Percentiles rank a stretch among this genome's conserved stretches.
phyloP scores from a whole-genome alignment of 176 grass and related monocot genomes.

The Cenchrus americanus region DNA sequence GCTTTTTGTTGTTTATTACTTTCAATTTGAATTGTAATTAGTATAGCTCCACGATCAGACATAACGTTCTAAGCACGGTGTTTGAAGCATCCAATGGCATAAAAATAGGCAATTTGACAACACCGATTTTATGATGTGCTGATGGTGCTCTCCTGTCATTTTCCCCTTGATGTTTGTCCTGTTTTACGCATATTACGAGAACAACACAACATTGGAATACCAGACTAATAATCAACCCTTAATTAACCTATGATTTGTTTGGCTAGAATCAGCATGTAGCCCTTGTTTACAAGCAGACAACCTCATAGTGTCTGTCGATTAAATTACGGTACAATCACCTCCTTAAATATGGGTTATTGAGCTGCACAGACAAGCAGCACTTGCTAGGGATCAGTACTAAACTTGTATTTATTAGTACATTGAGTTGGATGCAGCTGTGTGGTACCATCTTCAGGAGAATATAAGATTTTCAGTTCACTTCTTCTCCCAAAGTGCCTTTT shows the following conservation, averaged over 20 bases:
- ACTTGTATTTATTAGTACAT: conserved; percentile 22
- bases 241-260: conserved; percentile 19
- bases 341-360: conserved; percentile 2
- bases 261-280: conserved; percentile 24
- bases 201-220: conserved; percentile 8
- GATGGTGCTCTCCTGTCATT: conserved; percentile 24
- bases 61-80: conserved; percentile 32
- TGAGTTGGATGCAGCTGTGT: conserved; percentile 40
- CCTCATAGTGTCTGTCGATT: not conserved
- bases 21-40: conserved; percentile 19
- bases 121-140: not conserved
- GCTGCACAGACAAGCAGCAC: conserved; percentile 28
- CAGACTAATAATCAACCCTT: conserved; percentile 27
- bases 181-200: not conserved
- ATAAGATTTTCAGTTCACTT: conserved; percentile 10
- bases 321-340: conserved; percentile 36
- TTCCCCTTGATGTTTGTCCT: conserved; percentile 5
- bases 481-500: conserved; percentile 42
- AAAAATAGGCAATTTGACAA: conserved; percentile 33
- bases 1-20: not conserved
- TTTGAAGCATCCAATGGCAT: conserved; percentile 20
- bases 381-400: conserved; percentile 51
- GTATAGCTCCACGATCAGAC: not conserved
- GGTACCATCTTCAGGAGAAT: conserved; percentile 29
- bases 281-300: conserved; percentile 31